Evolutionary conservation across 345 rosid species (phyloP).

Genomic region (Arabis alpina): DNA sequence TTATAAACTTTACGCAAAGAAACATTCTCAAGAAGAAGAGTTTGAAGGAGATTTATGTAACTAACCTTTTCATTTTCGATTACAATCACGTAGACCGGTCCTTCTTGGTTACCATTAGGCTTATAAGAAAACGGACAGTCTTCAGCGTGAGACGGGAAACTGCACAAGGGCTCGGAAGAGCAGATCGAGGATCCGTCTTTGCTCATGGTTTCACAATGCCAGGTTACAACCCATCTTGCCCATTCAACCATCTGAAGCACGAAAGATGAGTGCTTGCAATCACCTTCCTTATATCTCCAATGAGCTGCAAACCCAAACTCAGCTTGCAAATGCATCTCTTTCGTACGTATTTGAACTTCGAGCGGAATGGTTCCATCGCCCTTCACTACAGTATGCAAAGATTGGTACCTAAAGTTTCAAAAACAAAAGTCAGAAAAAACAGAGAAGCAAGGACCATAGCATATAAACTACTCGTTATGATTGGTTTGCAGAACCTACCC

Average conservation of each 20-base stretch:
- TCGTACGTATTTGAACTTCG: slow-evolving; percentile 95
- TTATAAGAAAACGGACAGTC: slow-evolving; percentile 81
- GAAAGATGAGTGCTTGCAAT: slow-evolving; percentile 73
- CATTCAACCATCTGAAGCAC: slow-evolving; percentile 98
- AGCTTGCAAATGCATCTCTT: slow-evolving; percentile 92
- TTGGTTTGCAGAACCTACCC: slow-evolving; percentile 59
- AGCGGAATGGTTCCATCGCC: slow-evolving; percentile 76
- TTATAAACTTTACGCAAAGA: slow-evolving; percentile 9
- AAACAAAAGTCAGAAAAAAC: slow-evolving; percentile 34
- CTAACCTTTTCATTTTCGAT: slow-evolving; percentile 89
- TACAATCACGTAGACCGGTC: slow-evolving; percentile 79
- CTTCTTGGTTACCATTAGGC: slow-evolving; percentile 60
- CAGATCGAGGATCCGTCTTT: slow-evolving; percentile 56
- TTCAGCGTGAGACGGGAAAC: slow-evolving; percentile 74
- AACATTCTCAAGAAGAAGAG: background rate
- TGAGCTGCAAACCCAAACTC: slow-evolving; percentile 99
- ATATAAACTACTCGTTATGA: background rate
- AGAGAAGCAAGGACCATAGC: background rate
- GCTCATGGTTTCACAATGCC: slow-evolving; percentile 93
- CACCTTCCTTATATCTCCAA: slow-evolving; percentile 98
- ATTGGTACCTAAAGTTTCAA: slow-evolving; percentile 64
- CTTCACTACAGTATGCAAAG: slow-evolving; percentile 84
- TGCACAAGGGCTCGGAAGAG: slow-evolving; percentile 61
- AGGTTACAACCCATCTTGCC: slow-evolving; percentile 94
- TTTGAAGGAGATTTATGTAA: background rate